phyloP scores from a whole-genome alignment of 1,284 basidiomycete genomes.

The Moesziomyces sp. region DNA sequence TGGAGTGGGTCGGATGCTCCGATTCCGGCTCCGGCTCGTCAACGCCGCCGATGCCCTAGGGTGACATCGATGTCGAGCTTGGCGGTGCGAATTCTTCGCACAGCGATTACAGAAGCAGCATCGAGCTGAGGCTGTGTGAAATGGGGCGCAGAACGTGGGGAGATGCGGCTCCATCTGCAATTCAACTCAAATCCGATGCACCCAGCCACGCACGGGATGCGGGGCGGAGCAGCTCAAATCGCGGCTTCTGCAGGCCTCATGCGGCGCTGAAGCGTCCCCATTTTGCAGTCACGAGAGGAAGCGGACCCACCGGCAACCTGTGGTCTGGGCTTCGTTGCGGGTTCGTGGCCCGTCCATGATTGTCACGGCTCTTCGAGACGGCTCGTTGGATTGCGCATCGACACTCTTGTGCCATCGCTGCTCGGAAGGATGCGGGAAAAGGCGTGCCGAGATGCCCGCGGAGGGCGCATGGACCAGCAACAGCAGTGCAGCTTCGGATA shows the following conservation, averaged over 20 bases:
- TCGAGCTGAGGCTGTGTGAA: background rate
- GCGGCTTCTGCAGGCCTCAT: too few species aligned
- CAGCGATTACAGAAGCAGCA: background rate
- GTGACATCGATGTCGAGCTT: background rate
- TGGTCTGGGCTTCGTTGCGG: too few species aligned
- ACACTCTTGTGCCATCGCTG: too few species aligned
- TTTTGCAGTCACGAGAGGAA: background rate
- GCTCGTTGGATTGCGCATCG: too few species aligned
- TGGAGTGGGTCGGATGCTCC: background rate
- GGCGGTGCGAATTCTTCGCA: background rate
- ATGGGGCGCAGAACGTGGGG: background rate
- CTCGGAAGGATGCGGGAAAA: background rate
- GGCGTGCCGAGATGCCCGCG: background rate
- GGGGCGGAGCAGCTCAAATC: constrained; percentile 7
- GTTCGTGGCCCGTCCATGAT: too few species aligned
- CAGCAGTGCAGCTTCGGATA: background rate
- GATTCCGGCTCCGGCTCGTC: background rate
- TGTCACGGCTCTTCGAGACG: too few species aligned
- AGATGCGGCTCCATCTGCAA: background rate
- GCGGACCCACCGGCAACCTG: too few species aligned
- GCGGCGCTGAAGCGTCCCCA: background rate
- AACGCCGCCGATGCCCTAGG: background rate
- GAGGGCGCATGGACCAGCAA: background rate
- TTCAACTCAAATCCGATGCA: constrained; percentile 6
- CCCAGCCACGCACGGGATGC: background rate